Conservation (phyloP, 192 early-diverging fungal genomes). For the Thoreauomyces humboldtii region DNA sequence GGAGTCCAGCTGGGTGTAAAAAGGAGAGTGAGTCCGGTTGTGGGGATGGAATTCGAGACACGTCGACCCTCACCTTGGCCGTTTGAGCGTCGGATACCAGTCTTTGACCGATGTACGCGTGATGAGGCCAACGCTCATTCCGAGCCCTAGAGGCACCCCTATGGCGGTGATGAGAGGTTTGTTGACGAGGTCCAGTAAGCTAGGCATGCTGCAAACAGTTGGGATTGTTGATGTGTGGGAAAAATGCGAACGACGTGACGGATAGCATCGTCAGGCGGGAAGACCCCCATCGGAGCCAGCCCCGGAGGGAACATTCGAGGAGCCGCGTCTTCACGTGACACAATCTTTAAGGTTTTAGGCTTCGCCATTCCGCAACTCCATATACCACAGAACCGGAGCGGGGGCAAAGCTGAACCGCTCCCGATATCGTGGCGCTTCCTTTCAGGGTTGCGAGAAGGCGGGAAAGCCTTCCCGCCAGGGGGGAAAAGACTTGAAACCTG, state of each 20-base stretch:
- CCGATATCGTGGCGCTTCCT: no score
- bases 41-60: no score
- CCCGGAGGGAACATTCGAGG: no score
- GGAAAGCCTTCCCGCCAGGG: no score
- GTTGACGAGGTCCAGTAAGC: constrained; percentile 16
- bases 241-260: no score
- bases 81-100: constrained; percentile 27
- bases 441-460: no score
- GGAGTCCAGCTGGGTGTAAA: constrained; percentile 17
- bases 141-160: constrained; percentile 15
- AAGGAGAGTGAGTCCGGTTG: not conserved
- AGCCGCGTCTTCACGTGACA: no score
- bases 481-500: no score
- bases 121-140: constrained; percentile 8
- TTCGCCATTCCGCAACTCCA: no score
- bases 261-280: not conserved
- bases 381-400: no score
- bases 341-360: no score
- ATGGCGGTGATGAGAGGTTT: constrained; percentile 18
- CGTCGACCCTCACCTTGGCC: constrained; percentile 16
- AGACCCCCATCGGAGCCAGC: not conserved
- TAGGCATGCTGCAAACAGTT: constrained; percentile 12
- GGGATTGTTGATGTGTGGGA: not conserved
- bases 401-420: no score
- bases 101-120: constrained; percentile 5